Percentiles rank a stretch among this genome's conserved stretches.
These are phyloP conservation scores for Candida sonorensis DNA, from an alignment of 805 yeast species.

Conservation along the genomic window DNA sequence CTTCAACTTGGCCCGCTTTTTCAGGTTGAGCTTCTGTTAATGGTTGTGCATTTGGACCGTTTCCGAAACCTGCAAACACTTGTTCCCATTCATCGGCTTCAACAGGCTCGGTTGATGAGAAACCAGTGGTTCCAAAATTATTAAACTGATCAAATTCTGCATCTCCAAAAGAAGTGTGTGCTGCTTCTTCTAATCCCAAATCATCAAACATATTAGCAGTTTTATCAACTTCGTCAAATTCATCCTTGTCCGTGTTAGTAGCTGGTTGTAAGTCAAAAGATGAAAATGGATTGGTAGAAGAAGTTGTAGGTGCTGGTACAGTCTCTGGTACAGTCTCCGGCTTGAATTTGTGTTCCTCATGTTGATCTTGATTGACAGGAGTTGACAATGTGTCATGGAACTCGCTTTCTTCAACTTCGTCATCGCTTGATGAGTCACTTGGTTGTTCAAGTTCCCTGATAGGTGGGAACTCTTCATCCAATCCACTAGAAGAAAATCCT, in stretches of 20 bases:
- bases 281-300: slow-evolving; percentile 20
- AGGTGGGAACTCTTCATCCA: slow-evolving; percentile 54
- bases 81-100: slow-evolving; percentile 87
- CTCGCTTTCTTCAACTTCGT: slow-evolving; percentile 22
- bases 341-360: too few relatives aligned
- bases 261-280: slow-evolving; percentile 14
- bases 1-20: too few relatives aligned
- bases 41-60: slow-evolving; percentile 30
- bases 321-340: not conserved
- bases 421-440: slow-evolving; percentile 38
- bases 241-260: slow-evolving; percentile 12
- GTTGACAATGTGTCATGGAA: slow-evolving; percentile 29
- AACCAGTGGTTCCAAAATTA: slow-evolving; percentile 20
- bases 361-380: too few relatives aligned
- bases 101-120: slow-evolving; percentile 16
- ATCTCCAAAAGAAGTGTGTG: slow-evolving; percentile 21
- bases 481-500: slow-evolving; percentile 3
- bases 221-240: slow-evolving; percentile 9
- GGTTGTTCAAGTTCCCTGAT: slow-evolving; percentile 47
- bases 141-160: slow-evolving; percentile 32
- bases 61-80: slow-evolving; percentile 83
- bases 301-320: slow-evolving; percentile 7
- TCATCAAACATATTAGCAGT: slow-evolving; percentile 26
- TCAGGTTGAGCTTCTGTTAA: slow-evolving; percentile 1
- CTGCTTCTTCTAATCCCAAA: slow-evolving; percentile 30